Evolutionary conservation across 495 filamentous ascomycete species (phyloP).

Genomic region (Aspergillus indologenus): DNA sequence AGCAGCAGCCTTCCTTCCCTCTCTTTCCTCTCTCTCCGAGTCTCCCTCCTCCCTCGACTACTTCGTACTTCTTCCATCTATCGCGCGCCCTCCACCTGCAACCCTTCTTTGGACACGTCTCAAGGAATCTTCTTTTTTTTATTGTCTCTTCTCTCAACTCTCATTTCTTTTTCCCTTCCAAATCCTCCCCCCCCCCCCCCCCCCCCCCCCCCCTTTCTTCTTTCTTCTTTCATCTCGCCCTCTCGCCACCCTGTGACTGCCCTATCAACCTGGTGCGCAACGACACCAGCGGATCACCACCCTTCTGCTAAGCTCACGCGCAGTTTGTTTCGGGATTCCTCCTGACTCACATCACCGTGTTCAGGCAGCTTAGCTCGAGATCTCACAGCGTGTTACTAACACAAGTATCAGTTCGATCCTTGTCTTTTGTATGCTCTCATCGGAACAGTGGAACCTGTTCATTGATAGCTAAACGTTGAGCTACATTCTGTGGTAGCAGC

Average conservation of each 20-base stretch:
- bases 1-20: slow-evolving; percentile 5
- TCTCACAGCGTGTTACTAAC: neutral
- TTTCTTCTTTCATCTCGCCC: slow-evolving; percentile 1
- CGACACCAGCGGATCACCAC: slow-evolving; percentile 20
- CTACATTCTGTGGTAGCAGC: neutral
- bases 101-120: slow-evolving; percentile 18
- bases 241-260: slow-evolving; percentile 2
- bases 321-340: slow-evolving; percentile 12
- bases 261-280: slow-evolving; percentile 10
- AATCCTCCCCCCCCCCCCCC: neutral
- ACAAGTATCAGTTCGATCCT: slow-evolving; percentile 3
- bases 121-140: slow-evolving; percentile 12
- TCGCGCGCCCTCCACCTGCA: slow-evolving; percentile 20
- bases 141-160: too few species aligned
- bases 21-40: neutral
- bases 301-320: neutral
- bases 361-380: neutral
- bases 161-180: neutral
- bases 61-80: slow-evolving; percentile 14
- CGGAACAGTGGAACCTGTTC: neutral
- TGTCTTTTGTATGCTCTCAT: slow-evolving; percentile 1
- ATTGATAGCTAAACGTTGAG: neutral
- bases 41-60: neutral
- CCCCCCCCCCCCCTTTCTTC: neutral
- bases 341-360: slow-evolving; percentile 8